Percentiles rank a stretch among this genome's conserved stretches.
Conservation (phyloP, 1,284 basidiomycete genomes). For the Mycena citricolor region DNA sequence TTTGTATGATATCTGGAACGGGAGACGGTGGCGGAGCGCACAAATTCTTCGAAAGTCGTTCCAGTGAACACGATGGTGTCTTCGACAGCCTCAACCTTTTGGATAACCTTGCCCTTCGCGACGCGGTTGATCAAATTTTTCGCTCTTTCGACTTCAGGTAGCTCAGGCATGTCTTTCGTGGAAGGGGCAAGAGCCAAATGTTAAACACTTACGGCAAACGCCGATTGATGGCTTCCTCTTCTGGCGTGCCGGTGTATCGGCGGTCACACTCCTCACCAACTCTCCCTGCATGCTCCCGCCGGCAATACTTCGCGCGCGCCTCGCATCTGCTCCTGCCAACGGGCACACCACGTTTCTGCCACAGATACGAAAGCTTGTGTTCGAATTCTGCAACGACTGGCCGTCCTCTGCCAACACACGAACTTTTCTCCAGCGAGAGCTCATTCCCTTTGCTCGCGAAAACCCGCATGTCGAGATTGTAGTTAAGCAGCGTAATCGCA, state of each 20-base stretch:
- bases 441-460: conserved; percentile 60
- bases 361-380: conserved; percentile 76
- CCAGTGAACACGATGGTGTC: conserved; percentile 74
- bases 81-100: conserved; percentile 57
- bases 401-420: conserved; percentile 72
- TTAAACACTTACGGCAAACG: too few species aligned
- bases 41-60: conserved; percentile 62
- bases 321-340: conserved; percentile 65
- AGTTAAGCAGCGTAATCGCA: conserved; percentile 68
- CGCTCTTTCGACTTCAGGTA: conserved; percentile 72
- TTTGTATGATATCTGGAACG: neutral
- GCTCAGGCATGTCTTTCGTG: conserved; percentile 3
- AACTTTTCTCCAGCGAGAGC: conserved; percentile 61
- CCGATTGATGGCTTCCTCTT: too few species aligned
- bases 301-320: conserved; percentile 55
- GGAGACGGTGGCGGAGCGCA: conserved; percentile 37
- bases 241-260: too few species aligned
- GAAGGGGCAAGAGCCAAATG: neutral
- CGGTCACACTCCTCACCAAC: neutral
- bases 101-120: conserved; percentile 57
- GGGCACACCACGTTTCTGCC: conserved; percentile 71
- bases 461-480: conserved; percentile 83
- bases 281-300: conserved; percentile 12
- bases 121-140: conserved; percentile 56
- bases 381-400: conserved; percentile 83